Base-by-base conservation (phyloP, 2,329 filamentous ascomycete genomes). In the Alternaria panax region DNA sequence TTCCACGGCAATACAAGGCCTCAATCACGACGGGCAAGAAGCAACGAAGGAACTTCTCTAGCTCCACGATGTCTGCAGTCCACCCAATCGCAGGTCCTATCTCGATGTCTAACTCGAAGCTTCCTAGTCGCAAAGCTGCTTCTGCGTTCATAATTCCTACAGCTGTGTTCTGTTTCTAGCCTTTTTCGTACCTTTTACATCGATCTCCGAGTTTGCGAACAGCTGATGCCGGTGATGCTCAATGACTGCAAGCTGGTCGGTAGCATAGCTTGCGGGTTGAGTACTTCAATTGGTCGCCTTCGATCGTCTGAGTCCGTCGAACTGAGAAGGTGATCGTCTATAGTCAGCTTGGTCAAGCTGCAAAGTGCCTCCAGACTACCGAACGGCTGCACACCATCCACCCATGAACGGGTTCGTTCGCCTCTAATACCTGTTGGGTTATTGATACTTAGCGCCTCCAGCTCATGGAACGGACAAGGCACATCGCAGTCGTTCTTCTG, bases 211-310 rank as follows among this genome's bases (percentile, higher is more conserved):
- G 32, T 36, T 36, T 5, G 32, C 32, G 1, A 0, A 36, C 2
- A n/a, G 32, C 0, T n/a, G 16, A 36, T n/a, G 32, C 16, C n/a
- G 16, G 32, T 18, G 16, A 36, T 36, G 32, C 32, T 36, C 32
- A 36, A 36, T 36, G 32, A 36, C 16, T 36, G 32, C 16, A 36
- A 36, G 1, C 6, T 36, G 14, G 32, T n/a, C 1, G 32, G 32
- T 4, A n/a, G 16, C 0, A 18, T 27, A 27, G 25, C 16, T 36
- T 8, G 16, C 16, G 32, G 6, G 16, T 7, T n/a, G 16, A 36
- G 32, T 9, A 8, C 0, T 0, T 36, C 0, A 16, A n/a, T 4
- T 14, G 6, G 16, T 36, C 6, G 2, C 5, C 7, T n/a, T n/a
- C 0, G 32, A n/a, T 36, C 1, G 7, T 8, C 8, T 7, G 7